Percentiles rank a stretch among this genome's conserved stretches.
Conservation (phyloP, 345 rosid genomes). For the Eucalyptus leucophloia region DNA sequence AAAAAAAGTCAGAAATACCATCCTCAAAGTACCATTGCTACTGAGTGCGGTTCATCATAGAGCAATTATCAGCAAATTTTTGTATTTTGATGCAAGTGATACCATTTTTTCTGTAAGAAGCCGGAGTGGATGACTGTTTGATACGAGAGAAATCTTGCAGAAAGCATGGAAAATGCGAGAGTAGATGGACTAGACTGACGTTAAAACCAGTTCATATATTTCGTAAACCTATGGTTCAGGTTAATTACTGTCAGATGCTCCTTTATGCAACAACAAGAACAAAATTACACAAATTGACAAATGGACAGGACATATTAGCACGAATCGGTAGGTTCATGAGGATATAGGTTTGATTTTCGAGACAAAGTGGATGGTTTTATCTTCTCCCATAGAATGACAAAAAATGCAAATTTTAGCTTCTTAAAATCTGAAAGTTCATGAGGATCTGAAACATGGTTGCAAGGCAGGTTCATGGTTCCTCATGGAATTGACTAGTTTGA, state of each 20-base stretch:
- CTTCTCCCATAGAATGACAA: background rate
- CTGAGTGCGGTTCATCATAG: background rate
- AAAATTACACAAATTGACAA: background rate
- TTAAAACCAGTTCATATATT: background rate
- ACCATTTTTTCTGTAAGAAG: background rate
- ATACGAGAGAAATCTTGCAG: background rate
- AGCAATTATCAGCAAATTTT: background rate
- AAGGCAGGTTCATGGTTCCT: background rate
- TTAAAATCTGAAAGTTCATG: background rate
- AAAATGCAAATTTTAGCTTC: background rate
- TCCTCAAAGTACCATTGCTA: background rate
- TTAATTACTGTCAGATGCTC: background rate
- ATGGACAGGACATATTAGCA: background rate
- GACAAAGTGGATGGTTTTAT: background rate
- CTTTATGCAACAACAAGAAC: background rate
- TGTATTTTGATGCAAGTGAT: background rate
- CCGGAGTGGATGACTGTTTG: background rate
- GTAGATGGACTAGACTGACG: background rate
- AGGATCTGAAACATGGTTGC: background rate
- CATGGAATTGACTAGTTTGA: background rate
- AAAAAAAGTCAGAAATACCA: background rate
- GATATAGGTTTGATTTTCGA: background rate
- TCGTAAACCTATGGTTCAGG: background rate
- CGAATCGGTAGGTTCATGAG: background rate
- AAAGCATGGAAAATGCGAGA: background rate